These are phyloP conservation scores for Dactylellina haptotyla DNA, from an alignment of 2,329 filamentous ascomycete genomes.

Conservation along the genomic window DNA sequence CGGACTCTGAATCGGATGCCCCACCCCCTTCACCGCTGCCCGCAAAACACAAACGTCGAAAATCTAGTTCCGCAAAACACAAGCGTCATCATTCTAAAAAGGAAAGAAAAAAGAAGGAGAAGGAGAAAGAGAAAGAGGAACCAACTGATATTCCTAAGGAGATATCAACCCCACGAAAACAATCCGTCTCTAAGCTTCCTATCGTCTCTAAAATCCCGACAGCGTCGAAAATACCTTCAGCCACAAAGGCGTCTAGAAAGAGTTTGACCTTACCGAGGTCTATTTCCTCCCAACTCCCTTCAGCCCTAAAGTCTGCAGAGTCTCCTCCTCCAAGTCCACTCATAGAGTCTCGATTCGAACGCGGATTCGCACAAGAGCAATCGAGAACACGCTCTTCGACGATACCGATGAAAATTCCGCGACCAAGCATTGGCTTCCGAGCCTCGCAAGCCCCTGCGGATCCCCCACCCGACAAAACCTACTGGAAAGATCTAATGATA, in stretches of 20 bases:
- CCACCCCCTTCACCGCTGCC: constrained; percentile 33
- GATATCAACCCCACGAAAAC: constrained; percentile 27
- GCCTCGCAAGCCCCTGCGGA: constrained; percentile 27
- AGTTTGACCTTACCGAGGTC: constrained; percentile 47
- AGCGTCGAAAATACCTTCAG: constrained; percentile 40
- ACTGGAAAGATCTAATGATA: constrained; percentile 51
- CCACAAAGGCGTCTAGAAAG: constrained; percentile 36
- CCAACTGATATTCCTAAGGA: constrained; percentile 27
- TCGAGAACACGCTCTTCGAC: constrained; percentile 31
- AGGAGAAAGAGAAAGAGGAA: constrained; percentile 17
- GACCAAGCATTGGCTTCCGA: constrained; percentile 46
- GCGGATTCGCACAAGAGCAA: constrained; percentile 10
- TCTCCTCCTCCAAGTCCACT: constrained; percentile 32
- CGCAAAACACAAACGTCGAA: constrained; percentile 44
- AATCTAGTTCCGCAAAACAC: constrained; percentile 41
- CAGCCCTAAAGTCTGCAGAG: constrained; percentile 15
- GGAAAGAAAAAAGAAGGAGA: constrained; percentile 29
- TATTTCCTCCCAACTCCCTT: constrained; percentile 30
- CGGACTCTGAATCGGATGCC: constrained; percentile 44
- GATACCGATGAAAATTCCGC: constrained; percentile 42
- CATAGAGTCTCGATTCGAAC: constrained; percentile 28
- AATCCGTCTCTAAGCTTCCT: constrained; percentile 37
- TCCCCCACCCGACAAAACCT: constrained; percentile 41
- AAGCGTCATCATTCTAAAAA: constrained; percentile 45
- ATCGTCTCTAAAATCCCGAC: constrained; percentile 47